Percentiles rank a stretch among this genome's conserved stretches.
These are phyloP conservation scores for Candida pini DNA, from an alignment of 805 yeast species.

Conservation along the genomic window DNA sequence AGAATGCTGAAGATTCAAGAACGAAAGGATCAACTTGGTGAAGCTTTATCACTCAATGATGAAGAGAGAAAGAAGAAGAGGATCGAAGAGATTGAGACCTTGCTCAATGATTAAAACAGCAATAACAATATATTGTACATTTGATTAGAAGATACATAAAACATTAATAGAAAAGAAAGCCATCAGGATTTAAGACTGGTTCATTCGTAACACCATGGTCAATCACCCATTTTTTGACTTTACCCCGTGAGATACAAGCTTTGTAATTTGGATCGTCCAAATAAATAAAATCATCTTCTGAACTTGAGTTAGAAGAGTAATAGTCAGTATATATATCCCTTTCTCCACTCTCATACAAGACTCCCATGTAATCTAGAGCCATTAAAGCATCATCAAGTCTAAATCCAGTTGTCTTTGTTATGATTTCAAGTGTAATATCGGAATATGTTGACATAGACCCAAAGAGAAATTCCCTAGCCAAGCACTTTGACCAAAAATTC, in stretches of 20 bases:
- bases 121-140: neutral
- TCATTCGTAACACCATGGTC: slow-evolving; percentile 16
- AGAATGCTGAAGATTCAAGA: slow-evolving; percentile 87
- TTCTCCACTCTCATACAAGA: slow-evolving; percentile 28
- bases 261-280: slow-evolving; percentile 20
- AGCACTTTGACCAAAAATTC: slow-evolving; percentile 63
- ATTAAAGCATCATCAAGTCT: slow-evolving; percentile 55
- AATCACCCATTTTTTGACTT: slow-evolving; percentile 25
- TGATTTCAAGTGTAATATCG: slow-evolving; percentile 38
- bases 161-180: slow-evolving; percentile 22
- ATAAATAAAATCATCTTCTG: slow-evolving; percentile 14
- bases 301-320: slow-evolving; percentile 14
- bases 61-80: slow-evolving; percentile 66
- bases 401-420: slow-evolving; percentile 58
- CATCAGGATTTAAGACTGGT: slow-evolving; percentile 12
- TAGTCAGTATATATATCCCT: slow-evolving; percentile 25
- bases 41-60: slow-evolving; percentile 68
- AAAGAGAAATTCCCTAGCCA: slow-evolving; percentile 38
- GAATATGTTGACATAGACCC: slow-evolving; percentile 31
- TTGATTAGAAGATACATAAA: no score
- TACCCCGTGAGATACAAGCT: slow-evolving; percentile 19
- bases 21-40: slow-evolving; percentile 74
- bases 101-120: slow-evolving; percentile 30
- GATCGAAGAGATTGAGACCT: slow-evolving; percentile 68
- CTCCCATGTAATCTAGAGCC: slow-evolving; percentile 53